phyloP scores from a whole-genome alignment of 768 basidiomycete species.

The Leccinellum rugosiceps region DNA sequence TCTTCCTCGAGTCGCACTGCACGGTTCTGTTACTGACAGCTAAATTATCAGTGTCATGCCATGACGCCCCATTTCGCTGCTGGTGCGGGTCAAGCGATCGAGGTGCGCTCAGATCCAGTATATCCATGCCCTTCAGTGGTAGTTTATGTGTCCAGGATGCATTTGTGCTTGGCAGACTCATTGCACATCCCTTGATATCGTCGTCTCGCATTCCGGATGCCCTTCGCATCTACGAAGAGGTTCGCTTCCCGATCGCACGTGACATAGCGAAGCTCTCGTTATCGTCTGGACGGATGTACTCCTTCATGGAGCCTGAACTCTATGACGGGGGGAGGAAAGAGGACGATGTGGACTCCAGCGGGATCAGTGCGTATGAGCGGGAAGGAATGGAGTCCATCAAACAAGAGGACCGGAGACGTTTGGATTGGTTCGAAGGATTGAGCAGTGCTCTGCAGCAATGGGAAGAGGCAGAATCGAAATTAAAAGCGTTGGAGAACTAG shows the following conservation, averaged over 20 bases:
- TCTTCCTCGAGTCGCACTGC: not conserved
- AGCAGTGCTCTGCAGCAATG: constrained; percentile 10
- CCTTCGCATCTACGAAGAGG: constrained; percentile 11
- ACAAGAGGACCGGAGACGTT: constrained; percentile 11
- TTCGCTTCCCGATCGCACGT: constrained; percentile 13
- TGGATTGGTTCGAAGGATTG: constrained; percentile 13
- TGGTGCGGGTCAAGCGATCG: constrained; percentile 28
- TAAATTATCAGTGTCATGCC: constrained; percentile 15
- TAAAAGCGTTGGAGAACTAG: not conserved
- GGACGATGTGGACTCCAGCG: constrained; percentile 6
- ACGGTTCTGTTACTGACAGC: not conserved
- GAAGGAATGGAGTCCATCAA: constrained; percentile 19
- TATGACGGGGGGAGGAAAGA: constrained; percentile 20
- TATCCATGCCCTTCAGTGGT: not conserved
- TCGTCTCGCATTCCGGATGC: not conserved
- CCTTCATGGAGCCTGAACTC: constrained; percentile 15
- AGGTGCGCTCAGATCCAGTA: constrained; percentile 5
- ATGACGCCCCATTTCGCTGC: constrained; percentile 25
- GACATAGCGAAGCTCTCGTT: constrained; percentile 14
- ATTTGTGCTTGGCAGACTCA: constrained; percentile 21
- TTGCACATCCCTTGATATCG: constrained; percentile 19
- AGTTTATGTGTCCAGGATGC: constrained; percentile 9
- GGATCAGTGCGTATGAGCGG: constrained; percentile 10
- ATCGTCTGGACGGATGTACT: not conserved
- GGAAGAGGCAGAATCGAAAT: constrained; percentile 15